A percentile compares a stretch with the other conserved stretches of the same genome.
Evolutionary conservation across 305 asterid genomes (phyloP).

Genomic region (Ruellia speciosa): DNA sequence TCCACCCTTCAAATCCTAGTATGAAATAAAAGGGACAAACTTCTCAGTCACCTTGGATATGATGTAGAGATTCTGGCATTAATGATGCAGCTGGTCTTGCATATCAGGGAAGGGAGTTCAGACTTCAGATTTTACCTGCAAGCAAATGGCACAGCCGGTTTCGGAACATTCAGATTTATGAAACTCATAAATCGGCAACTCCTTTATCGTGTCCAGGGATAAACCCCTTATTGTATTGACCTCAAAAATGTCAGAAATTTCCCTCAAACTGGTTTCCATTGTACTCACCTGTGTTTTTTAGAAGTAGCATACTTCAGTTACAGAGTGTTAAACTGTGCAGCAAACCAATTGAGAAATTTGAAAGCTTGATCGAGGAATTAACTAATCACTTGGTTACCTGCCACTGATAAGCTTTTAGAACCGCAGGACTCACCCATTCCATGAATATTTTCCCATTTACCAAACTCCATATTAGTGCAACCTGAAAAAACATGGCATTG

Average conservation of each 20-base stretch:
- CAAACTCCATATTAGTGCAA: slow-evolving; percentile 69
- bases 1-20: slow-evolving; percentile 58
- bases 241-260: slow-evolving; percentile 74
- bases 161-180: slow-evolving; percentile 23
- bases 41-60: neutral
- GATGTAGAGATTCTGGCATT: neutral
- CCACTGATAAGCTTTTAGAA: slow-evolving; percentile 88
- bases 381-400: slow-evolving; percentile 38
- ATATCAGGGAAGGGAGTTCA: neutral
- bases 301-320: neutral
- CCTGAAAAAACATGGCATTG: slow-evolving; percentile 35
- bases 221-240: slow-evolving; percentile 46
- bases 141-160: slow-evolving; percentile 62
- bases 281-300: slow-evolving; percentile 43
- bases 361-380: neutral
- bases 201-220: slow-evolving; percentile 40
- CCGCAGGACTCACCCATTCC: slow-evolving; percentile 96
- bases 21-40: neutral
- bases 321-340: neutral
- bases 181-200: slow-evolving; percentile 42
- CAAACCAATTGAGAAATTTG: slow-evolving; percentile 12
- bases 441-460: slow-evolving; percentile 79
- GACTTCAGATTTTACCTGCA: slow-evolving; percentile 38
- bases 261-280: slow-evolving; percentile 54
- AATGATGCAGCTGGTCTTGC: neutral